Conservation (phyloP, 78 protist genomes). For the Isochrysis galbana region DNA sequence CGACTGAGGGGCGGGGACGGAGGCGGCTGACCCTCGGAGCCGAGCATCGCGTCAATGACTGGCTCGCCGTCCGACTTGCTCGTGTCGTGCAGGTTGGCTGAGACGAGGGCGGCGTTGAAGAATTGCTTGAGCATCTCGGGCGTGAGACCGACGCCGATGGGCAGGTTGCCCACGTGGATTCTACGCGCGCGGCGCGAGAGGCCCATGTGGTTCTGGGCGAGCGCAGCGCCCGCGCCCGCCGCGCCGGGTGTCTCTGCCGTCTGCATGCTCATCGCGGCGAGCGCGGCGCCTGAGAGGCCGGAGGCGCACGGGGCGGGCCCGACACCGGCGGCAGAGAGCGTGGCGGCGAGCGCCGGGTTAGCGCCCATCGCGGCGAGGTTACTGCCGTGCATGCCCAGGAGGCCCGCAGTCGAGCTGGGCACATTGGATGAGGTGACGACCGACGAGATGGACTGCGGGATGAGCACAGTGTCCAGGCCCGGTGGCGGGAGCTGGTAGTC, state of each 20-base stretch:
- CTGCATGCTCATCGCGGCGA: background rate
- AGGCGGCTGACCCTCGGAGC: too few relatives aligned
- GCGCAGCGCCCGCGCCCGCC: background rate
- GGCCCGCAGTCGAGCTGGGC: background rate
- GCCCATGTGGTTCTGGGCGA: background rate
- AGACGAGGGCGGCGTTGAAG: conserved; percentile 21
- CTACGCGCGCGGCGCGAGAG: background rate
- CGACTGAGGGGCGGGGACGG: too few relatives aligned
- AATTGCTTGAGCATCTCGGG: conserved; percentile 10
- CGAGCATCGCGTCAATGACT: background rate
- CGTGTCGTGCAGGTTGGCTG: background rate
- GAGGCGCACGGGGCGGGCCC: background rate
- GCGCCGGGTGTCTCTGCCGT: background rate
- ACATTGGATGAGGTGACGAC: conserved; percentile 5
- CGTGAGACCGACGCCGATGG: background rate
- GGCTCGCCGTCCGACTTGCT: background rate
- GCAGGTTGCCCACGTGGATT: conserved; percentile 12
- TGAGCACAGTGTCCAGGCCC: background rate
- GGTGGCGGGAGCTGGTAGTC: background rate
- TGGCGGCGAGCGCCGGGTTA: background rate
- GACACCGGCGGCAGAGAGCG: background rate
- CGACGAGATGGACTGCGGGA: background rate
- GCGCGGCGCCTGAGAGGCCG: background rate
- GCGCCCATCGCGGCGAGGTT: background rate
- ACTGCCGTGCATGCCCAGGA: background rate